Percentiles rank a stretch among this genome's conserved stretches.
These are phyloP conservation scores for Raffaelea albimanens DNA, from an alignment of 2,329 filamentous ascomycete genomes.

Conservation along the genomic window DNA sequence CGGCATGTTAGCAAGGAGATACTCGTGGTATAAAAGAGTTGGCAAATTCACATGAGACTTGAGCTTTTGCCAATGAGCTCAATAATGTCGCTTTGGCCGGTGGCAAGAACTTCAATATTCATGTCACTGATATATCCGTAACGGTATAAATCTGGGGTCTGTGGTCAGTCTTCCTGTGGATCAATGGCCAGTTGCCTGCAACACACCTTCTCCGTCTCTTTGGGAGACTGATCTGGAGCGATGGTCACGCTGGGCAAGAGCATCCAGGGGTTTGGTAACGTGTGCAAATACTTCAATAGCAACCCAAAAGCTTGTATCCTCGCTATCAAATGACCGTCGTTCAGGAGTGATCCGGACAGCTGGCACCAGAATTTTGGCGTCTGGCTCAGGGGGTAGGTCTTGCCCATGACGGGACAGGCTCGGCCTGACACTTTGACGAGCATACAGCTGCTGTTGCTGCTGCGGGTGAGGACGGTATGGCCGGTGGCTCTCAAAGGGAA, in stretches of 20 bases:
- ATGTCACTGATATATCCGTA: constrained; percentile 42
- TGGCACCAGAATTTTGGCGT: constrained; percentile 24
- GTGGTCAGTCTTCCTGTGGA: background rate
- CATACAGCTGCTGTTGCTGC: background rate
- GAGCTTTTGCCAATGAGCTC: constrained; percentile 36
- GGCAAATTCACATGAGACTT: constrained; percentile 26
- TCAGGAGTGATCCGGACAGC: constrained; percentile 34
- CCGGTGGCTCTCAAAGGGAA: constrained; percentile 1
- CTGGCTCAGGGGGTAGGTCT: background rate
- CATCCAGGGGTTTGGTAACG: background rate
- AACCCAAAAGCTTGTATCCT: constrained; percentile 31
- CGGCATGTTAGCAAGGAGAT: background rate
- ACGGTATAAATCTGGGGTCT: constrained; percentile 17
- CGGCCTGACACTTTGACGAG: background rate
- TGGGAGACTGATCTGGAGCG: background rate
- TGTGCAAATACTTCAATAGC: constrained; percentile 37
- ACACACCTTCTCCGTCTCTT: background rate
- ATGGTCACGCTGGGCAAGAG: background rate
- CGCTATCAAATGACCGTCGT: constrained; percentile 22
- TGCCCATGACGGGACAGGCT: background rate
- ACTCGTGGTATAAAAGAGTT: no score
- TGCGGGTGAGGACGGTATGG: background rate
- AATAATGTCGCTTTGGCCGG: constrained; percentile 28
- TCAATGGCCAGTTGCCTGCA: background rate
- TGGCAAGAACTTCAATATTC: constrained; percentile 34